These are phyloP conservation scores for Oryza rufipogon DNA, from an alignment of 176 grass and related monocot species.

Conservation along the genomic window DNA sequence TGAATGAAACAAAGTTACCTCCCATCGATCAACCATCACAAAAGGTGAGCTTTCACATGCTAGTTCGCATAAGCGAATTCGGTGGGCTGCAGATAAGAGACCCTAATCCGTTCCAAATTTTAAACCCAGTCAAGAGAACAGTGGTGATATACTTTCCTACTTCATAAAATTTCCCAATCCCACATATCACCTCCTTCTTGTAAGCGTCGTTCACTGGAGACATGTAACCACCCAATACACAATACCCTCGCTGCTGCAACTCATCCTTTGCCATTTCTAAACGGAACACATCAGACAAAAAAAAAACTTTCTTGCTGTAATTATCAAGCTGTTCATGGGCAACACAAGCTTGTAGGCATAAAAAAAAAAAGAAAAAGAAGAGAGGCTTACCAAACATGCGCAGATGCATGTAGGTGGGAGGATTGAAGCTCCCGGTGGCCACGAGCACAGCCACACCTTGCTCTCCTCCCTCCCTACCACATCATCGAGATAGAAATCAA, in stretches of 20 bases:
- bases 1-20: slow-evolving; percentile 58
- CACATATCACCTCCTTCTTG: slow-evolving; percentile 65
- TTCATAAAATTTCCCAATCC: not conserved
- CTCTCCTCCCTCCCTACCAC: slow-evolving; percentile 32
- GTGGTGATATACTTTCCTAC: not conserved
- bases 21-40: slow-evolving; percentile 89
- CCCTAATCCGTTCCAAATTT: slow-evolving; percentile 48
- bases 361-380: not conserved
- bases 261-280: slow-evolving; percentile 91
- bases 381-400: slow-evolving; percentile 73
- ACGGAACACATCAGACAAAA: not conserved
- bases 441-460: slow-evolving; percentile 57
- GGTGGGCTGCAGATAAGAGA: slow-evolving; percentile 55
- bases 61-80: slow-evolving; percentile 67
- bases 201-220: slow-evolving; percentile 93
- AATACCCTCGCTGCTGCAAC: slow-evolving; percentile 57
- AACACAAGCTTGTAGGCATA: not conserved
- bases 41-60: slow-evolving; percentile 73
- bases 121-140: not conserved
- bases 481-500: slow-evolving; percentile 16
- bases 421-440: slow-evolving; percentile 85
- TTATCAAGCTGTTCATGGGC: not conserved
- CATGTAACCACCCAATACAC: slow-evolving; percentile 74
- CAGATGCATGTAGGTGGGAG: slow-evolving; percentile 93
- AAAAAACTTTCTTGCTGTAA: not conserved